Evolutionary conservation across 2,329 filamentous ascomycete genomes (phyloP).

Genomic region (Hymenotorrendiella dingleyae): DNA sequence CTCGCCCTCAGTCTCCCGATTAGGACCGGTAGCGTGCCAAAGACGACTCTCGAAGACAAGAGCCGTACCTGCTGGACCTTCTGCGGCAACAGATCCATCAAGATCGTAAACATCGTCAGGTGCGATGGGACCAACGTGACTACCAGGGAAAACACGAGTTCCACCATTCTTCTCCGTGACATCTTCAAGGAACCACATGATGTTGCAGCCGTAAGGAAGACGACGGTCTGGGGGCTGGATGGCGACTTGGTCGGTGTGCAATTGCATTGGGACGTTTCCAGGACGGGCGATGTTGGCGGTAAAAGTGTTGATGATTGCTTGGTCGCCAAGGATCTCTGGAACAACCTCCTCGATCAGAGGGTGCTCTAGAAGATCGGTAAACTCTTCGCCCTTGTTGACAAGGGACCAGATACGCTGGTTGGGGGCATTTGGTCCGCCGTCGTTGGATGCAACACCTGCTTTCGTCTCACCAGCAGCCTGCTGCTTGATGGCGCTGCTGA

Average conservation of each 20-base stretch:
- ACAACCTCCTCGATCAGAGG: not conserved
- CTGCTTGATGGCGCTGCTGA: not conserved
- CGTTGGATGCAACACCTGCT: not conserved
- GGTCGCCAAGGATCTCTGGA: not conserved
- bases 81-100: not conserved
- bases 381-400: not conserved
- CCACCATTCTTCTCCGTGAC: not conserved
- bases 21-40: not conserved
- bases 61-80: conserved; percentile 1
- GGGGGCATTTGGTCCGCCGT: not conserved
- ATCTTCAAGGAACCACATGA: not conserved
- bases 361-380: not conserved
- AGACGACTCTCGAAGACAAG: not conserved
- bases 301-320: not conserved
- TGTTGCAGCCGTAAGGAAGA: not conserved
- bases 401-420: conserved; percentile 1
- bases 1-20: not conserved
- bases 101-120: not conserved
- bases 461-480: not conserved
- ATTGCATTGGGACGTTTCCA: conserved; percentile 1
- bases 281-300: conserved; percentile 1
- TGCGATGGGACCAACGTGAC: not conserved
- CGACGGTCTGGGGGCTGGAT: not conserved
- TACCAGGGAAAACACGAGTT: not conserved
- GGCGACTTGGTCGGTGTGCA: conserved; percentile 1